phyloP scores from a whole-genome alignment of 2,329 filamentous ascomycete genomes.

The Neodidymelliopsis sp. region DNA sequence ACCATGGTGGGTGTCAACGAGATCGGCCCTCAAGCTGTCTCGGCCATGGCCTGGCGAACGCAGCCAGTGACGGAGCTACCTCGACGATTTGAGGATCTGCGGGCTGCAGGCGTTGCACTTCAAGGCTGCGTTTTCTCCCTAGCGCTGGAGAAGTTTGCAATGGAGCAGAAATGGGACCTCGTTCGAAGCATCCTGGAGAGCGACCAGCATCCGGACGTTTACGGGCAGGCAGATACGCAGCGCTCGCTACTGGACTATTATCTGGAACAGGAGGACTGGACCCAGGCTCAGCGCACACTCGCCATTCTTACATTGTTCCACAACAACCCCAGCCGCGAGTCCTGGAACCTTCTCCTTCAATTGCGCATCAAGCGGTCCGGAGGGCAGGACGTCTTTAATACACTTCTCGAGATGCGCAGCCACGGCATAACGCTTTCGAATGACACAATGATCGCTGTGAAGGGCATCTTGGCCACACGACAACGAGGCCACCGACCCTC shows the following conservation, averaged over 20 bases:
- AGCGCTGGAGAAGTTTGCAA: constrained; percentile 70
- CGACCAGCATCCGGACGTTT: constrained; percentile 70
- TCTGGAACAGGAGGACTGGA: constrained; percentile 59
- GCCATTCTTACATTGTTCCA: constrained; percentile 59
- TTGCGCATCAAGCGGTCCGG: constrained; percentile 44
- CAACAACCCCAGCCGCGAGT: constrained; percentile 45
- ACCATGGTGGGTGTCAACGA: constrained; percentile 72
- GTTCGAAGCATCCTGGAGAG: constrained; percentile 62
- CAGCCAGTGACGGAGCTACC: constrained; percentile 63
- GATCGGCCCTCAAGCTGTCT: constrained; percentile 78
- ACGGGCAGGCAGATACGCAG: constrained; percentile 64
- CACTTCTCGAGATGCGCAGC: constrained; percentile 60
- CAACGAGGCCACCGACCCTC: constrained; percentile 46
- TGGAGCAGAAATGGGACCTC: constrained; percentile 60
- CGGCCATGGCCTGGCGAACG: constrained; percentile 76
- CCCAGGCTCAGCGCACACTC: constrained; percentile 63
- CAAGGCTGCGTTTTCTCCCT: constrained; percentile 69
- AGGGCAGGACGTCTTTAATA: constrained; percentile 35
- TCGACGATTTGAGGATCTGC: constrained; percentile 67
- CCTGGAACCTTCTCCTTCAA: constrained; percentile 59
- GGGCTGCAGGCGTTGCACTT: constrained; percentile 68
- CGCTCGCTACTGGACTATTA: constrained; percentile 62
- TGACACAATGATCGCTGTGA: constrained; percentile 54
- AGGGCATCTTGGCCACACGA: constrained; percentile 50
- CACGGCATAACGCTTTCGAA: constrained; percentile 52